Conservation (phyloP, 2,329 filamentous ascomycete genomes). For the Fusarium solani-melongenae region DNA sequence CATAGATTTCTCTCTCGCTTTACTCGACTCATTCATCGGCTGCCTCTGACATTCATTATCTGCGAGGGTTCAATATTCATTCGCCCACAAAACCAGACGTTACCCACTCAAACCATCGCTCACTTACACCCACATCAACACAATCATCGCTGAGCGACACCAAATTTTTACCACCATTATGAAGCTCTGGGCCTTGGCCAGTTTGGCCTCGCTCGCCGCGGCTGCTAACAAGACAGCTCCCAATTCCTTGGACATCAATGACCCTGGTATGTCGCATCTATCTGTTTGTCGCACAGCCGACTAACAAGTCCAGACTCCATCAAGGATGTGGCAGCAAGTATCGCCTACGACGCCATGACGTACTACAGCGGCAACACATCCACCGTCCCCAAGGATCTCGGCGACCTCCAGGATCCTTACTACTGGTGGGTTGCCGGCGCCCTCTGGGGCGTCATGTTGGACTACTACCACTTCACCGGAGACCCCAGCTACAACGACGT, state of each 20-base stretch:
- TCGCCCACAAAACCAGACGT: background rate
- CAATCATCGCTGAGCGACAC: slow-evolving; percentile 15
- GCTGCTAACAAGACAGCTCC: slow-evolving; percentile 29
- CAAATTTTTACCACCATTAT: slow-evolving; percentile 4
- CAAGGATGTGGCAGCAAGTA: slow-evolving; percentile 67
- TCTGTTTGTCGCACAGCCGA: background rate
- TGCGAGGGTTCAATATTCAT: background rate
- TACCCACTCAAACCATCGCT: background rate
- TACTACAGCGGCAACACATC: slow-evolving; percentile 73
- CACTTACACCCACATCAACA: background rate
- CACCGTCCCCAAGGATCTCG: slow-evolving; percentile 64
- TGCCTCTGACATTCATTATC: slow-evolving; percentile 7
- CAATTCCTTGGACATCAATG: slow-evolving; percentile 33
- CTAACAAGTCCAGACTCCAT: slow-evolving; percentile 64
- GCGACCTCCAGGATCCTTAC: slow-evolving; percentile 73
- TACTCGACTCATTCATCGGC: background rate
- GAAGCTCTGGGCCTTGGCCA: slow-evolving; percentile 27
- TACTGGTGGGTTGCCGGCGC: slow-evolving; percentile 77
- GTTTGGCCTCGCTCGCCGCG: slow-evolving; percentile 26
- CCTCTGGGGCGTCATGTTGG: slow-evolving; percentile 74
- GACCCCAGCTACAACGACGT: slow-evolving; percentile 71
- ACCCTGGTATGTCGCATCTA: slow-evolving; percentile 24
- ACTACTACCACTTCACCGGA: slow-evolving; percentile 75
- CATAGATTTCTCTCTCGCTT: slow-evolving; percentile 9
- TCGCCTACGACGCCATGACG: slow-evolving; percentile 70